Evolutionary conservation across 495 filamentous ascomycete genomes (phyloP).

Genomic region (Penicillium crystallinum): DNA sequence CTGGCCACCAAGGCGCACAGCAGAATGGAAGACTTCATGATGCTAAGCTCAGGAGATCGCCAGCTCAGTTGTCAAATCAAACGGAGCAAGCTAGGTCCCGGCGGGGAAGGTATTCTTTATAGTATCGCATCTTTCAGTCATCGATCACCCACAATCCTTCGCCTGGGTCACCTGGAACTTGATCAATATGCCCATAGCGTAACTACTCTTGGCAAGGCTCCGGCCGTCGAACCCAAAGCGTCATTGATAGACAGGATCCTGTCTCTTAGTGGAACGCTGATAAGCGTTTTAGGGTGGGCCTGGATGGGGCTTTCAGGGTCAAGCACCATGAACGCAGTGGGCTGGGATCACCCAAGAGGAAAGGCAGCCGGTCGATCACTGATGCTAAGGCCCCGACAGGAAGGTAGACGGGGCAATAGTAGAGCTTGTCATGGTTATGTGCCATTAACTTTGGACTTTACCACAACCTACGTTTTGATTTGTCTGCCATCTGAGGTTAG

Average conservation of each 20-base stretch:
- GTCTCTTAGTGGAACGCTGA: conserved; percentile 14
- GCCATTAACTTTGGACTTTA: background rate
- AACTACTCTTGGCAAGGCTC: background rate
- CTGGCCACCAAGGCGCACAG: conserved; percentile 24
- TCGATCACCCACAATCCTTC: background rate
- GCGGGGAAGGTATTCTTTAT: conserved; percentile 8
- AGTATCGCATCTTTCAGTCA: background rate
- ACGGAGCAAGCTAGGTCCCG: background rate
- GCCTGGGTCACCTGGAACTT: background rate
- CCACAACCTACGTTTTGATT: background rate
- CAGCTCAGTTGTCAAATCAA: background rate
- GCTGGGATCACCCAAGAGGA: background rate
- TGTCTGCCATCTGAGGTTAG: background rate
- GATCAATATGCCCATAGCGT: background rate
- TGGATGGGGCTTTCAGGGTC: conserved; percentile 8
- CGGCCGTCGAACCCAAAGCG: background rate
- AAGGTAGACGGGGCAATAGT: conserved; percentile 1
- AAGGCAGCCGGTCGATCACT: conserved; percentile 9
- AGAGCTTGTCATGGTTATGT: background rate
- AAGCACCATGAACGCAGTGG: background rate
- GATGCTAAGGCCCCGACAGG: conserved; percentile 14
- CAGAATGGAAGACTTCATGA: conserved; percentile 30
- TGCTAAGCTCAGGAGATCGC: background rate
- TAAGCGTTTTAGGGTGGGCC: conserved; percentile 12
- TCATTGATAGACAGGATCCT: background rate